A percentile compares a stretch with the other conserved stretches of the same genome.
Conservation (phyloP, 2,329 filamentous ascomycete genomes). For the Penicillium sp. region DNA sequence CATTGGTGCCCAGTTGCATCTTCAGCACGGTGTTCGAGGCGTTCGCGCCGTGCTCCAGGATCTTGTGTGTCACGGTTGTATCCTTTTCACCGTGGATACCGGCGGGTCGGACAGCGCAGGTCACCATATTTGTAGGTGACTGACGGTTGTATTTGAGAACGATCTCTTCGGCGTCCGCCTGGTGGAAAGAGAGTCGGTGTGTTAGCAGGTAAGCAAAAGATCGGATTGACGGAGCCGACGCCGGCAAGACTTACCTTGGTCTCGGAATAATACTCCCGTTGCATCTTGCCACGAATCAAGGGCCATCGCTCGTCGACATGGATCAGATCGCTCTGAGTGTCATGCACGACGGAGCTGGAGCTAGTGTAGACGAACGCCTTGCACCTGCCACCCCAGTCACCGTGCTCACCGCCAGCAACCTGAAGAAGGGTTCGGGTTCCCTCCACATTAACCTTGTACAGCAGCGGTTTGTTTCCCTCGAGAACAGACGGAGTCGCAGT, state of each 20-base stretch:
- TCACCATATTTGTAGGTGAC: conserved; percentile 59
- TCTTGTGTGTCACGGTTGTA: conserved; percentile 65
- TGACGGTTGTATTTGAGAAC: conserved; percentile 71
- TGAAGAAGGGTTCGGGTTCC: conserved; percentile 68
- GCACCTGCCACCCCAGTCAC: conserved; percentile 55
- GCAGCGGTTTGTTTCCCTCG: conserved; percentile 54
- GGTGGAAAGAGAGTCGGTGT: conserved; percentile 21
- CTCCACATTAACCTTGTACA: conserved; percentile 80
- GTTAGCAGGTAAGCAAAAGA: conserved; percentile 1
- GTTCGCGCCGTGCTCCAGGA: conserved; percentile 66
- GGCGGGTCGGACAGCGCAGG: conserved; percentile 76
- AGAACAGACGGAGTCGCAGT: conserved; percentile 68
- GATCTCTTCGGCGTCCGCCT: conserved; percentile 74
- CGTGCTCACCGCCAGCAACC: conserved; percentile 65
- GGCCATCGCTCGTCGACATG: conserved; percentile 84
- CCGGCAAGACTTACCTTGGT: conserved; percentile 63
- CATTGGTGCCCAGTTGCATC: conserved; percentile 74
- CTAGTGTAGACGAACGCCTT: conserved; percentile 87
- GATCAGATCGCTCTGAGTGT: conserved; percentile 71
- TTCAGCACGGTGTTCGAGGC: conserved; percentile 57
- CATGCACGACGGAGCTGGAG: conserved; percentile 79
- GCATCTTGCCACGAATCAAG: conserved; percentile 64
- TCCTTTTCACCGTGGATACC: conserved; percentile 92
- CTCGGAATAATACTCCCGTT: conserved; percentile 80
- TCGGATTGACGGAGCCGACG: not conserved